These are phyloP conservation scores for Solanum paucissectum DNA, from an alignment of 257 asterid species.

Conservation along the genomic window DNA sequence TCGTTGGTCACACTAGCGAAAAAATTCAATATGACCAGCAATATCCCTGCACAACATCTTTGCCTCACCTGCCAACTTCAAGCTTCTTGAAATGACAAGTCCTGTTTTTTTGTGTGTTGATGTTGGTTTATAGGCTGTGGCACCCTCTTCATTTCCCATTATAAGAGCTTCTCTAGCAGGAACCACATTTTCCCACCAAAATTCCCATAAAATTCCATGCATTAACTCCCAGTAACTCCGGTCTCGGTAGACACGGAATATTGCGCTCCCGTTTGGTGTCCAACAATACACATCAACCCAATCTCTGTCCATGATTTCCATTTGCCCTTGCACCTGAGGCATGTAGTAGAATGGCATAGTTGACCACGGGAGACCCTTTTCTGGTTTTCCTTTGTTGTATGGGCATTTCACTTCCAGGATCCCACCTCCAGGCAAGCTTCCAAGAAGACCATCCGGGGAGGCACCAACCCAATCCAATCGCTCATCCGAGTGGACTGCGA, in stretches of 20 bases:
- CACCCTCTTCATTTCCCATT: slow-evolving; percentile 62
- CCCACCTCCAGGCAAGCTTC: slow-evolving; percentile 56
- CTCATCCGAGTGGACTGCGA: slow-evolving; percentile 66
- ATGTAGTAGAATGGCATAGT: slow-evolving; percentile 81
- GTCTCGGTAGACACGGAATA: slow-evolving; percentile 68
- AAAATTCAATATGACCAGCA: slow-evolving; percentile 70
- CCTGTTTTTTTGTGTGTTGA: slow-evolving; percentile 69
- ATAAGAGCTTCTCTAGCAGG: slow-evolving; percentile 74
- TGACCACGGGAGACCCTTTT: slow-evolving; percentile 68
- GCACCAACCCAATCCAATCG: slow-evolving; percentile 77
- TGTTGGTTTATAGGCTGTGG: slow-evolving; percentile 44
- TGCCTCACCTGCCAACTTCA: slow-evolving; percentile 58
- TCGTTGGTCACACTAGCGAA: slow-evolving; percentile 6
- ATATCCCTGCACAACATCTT: slow-evolving; percentile 80
- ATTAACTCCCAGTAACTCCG: slow-evolving; percentile 67
- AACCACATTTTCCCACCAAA: slow-evolving; percentile 94
- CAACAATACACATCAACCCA: slow-evolving; percentile 95
- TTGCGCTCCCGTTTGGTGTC: slow-evolving; percentile 86
- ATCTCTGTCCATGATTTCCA: slow-evolving; percentile 89
- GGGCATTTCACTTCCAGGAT: slow-evolving; percentile 96
- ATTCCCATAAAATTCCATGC: slow-evolving; percentile 58
- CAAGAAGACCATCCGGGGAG: slow-evolving; percentile 87
- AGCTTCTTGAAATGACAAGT: slow-evolving; percentile 55
- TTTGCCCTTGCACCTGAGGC: slow-evolving; percentile 98
- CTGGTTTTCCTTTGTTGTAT: slow-evolving; percentile 84